Evolutionary conservation across 1,284 basidiomycete species (phyloP).

Genomic region (Ustilago vetiveriae): DNA sequence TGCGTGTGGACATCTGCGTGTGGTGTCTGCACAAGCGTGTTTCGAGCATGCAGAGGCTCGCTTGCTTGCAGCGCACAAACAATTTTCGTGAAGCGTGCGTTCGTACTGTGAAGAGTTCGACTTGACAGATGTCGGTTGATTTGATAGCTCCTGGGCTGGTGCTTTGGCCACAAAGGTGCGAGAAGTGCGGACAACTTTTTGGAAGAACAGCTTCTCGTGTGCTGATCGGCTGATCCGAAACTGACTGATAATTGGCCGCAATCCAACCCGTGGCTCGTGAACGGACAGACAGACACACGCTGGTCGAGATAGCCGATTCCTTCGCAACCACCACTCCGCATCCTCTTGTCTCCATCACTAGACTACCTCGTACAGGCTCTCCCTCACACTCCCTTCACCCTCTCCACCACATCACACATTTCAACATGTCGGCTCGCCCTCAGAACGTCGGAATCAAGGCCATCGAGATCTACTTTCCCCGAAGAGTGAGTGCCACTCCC

Average conservation of each 20-base stretch:
- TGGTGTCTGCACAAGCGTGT: no score
- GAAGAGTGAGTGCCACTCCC: slow-evolving; percentile 74
- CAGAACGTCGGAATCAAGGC: slow-evolving; percentile 91
- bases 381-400: slow-evolving; percentile 23
- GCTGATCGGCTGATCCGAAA: not conserved
- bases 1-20: no score
- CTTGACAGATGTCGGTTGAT: no score
- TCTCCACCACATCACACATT: slow-evolving; percentile 8
- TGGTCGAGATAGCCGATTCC: not conserved
- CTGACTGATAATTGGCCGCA: no score
- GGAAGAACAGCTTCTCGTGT: no score
- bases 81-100: slow-evolving; percentile 1
- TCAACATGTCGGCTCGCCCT: slow-evolving; percentile 72
- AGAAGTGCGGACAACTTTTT: no score
- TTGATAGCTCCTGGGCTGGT: not conserved
- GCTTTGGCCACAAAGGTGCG: slow-evolving; percentile 6
- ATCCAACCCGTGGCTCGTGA: no score
- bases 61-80: no score
- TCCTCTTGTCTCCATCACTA: not conserved
- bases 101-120: not conserved
- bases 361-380: slow-evolving; percentile 16
- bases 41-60: no score
- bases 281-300: no score
- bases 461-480: slow-evolving; percentile 93
- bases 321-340: slow-evolving; percentile 8